Evolutionary conservation across 108 stramenopile species (phyloP), one percentile per base, ranked within the genome.

Genomic region (Craspedostauros australis): DNA sequence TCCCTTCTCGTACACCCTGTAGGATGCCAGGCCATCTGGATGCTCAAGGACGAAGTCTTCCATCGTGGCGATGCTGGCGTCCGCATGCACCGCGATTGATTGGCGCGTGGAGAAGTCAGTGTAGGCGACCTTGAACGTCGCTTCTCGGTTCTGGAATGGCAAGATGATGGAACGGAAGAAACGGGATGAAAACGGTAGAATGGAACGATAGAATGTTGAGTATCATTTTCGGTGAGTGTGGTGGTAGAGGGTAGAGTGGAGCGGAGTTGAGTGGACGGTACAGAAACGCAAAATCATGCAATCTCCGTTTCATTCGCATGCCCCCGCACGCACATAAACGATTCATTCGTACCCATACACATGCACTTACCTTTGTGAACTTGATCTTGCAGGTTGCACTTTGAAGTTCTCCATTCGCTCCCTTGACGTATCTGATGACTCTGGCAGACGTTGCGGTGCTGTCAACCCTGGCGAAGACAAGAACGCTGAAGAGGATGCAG

Each of bases 41-140:
- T 74, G 72, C 32, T 66, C 58, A 47, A 74, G 47, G 26, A 74
- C 64, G 63, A 74, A 74, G 26, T 74, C 72, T 15, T 57, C 63
- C 66, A 74, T 62, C 2, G 59, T 66, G 9, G 72, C 72, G 29
- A 40, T 54, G 2, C 66, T 53, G n/a, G 50, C 46, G 39, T 31
- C 32, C 3, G 66, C 65, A 25, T 46, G 27, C 12, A 74, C 14
- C 21, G 66, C 66, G 15, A 74, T 57, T 9, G 54, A 39, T 39
- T 74, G 72, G 28, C 72, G 46, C 8, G 72, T 67, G 1, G 61
- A 53, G 32, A 34, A 42, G 18, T 63, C 34, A 18, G 54, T 63
- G 39, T 65, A 74, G 11, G 60, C 55, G 25, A 67, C 61, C 19
- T 57, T 12, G 45, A 66, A 74, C 33, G 54, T 45, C 38, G 67